Base-by-base conservation (phyloP, 352 stramenopile species). In the Phytophthora hybrid region DNA sequence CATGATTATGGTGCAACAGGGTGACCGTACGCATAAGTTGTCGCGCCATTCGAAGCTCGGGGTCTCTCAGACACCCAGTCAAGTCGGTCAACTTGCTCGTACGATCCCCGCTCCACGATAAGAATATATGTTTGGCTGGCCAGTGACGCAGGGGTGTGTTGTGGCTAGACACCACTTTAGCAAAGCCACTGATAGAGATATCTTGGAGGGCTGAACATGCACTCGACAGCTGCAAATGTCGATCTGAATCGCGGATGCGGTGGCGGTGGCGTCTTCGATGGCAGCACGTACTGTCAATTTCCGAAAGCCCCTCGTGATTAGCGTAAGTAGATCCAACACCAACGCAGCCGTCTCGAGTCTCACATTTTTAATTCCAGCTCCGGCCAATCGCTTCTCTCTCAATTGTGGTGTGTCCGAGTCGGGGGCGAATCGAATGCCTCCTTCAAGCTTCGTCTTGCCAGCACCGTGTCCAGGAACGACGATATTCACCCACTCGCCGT, bases 391-490 rank as follows among this genome's bases (percentile, higher is more conserved):
- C 31, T 54, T 51, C 14, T 19, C 6, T 51, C 41, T 13, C 4
- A 51, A 51, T 7, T 19, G 6, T 10, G 41, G 3, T 18, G 6
- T 6, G 5, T 18, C 47, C 2, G 19, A 16, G 31, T 32, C 19
- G 13, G 47, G n/a, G 18, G 18, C 16, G 9, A 54, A 54, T 54
- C 7, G 13, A n/a, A 54, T 7, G 47, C 59, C 59, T n/a, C 21
- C 19, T 10, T 19, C 34, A 34, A 53, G 44, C 5, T 58, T 44
- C 46, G 18, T 14, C 7, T 29, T 52, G 31, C 59, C 58, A 49
- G 58, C 9, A 3, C 46, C 59, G 18, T 66, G 49, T 4, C 59
- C 59, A 57, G 59, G 59, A 14, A 66, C 44, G 5, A 56, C 59
- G 14, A 66, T 9, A 13, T 31, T 23, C 8, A 47, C 18, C 18